Percentiles rank a stretch among this genome's conserved stretches.
Evolutionary conservation across 805 yeast genomes (phyloP).

Genomic region (Kuraishia hungarica): DNA sequence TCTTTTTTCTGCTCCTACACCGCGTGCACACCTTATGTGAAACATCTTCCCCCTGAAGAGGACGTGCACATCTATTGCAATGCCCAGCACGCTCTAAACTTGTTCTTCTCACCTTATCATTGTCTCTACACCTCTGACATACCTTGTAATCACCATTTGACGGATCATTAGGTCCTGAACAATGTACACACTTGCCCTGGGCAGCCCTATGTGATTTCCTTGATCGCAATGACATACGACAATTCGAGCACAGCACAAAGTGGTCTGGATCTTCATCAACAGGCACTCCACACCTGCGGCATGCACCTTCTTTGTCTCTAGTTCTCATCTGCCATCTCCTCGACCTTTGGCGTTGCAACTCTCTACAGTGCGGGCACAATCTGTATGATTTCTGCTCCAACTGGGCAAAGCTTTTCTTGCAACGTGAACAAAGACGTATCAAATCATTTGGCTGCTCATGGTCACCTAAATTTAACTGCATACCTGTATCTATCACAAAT

Average conservation of each 20-base stretch:
- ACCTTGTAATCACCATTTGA: constrained; percentile 45
- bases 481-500: constrained; percentile 15
- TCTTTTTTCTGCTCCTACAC: constrained; percentile 49
- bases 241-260: constrained; percentile 52
- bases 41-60: constrained; percentile 36
- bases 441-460: neutral
- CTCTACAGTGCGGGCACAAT: constrained; percentile 58
- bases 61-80: constrained; percentile 55
- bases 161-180: constrained; percentile 47
- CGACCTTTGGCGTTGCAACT: constrained; percentile 52
- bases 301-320: constrained; percentile 50
- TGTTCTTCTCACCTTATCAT: constrained; percentile 49
- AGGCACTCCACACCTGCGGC: constrained; percentile 53
- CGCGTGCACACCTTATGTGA: constrained; percentile 47
- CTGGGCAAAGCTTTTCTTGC: constrained; percentile 52
- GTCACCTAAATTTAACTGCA: constrained; percentile 11
- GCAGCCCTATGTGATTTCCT: constrained; percentile 52
- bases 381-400: constrained; percentile 37
- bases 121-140: constrained; percentile 56
- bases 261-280: constrained; percentile 36
- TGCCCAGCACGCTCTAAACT: constrained; percentile 48
- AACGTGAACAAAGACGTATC: constrained; percentile 36
- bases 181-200: constrained; percentile 61
- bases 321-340: constrained; percentile 59
- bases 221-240: constrained; percentile 45